These are phyloP conservation scores for Penicillium maclennaniae DNA, from an alignment of 495 filamentous ascomycete species.

Conservation along the genomic window DNA sequence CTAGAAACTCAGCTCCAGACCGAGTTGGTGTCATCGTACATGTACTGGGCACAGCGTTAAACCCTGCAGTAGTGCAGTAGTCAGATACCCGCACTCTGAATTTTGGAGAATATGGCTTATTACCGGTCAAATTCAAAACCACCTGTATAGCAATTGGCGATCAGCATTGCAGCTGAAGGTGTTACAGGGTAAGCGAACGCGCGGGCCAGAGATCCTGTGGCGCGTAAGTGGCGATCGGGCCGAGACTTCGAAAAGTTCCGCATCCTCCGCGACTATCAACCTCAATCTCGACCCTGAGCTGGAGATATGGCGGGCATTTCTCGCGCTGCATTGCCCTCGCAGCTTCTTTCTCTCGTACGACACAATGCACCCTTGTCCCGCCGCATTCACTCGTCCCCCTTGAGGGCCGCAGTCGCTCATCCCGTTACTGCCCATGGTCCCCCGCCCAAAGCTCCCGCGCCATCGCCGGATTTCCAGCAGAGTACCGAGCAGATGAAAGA, in stretches of 20 bases:
- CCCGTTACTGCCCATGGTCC: slow-evolving; percentile 79
- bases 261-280: neutral
- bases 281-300: neutral
- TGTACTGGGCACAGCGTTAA: neutral
- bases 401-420: slow-evolving; percentile 53
- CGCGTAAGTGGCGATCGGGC: slow-evolving; percentile 12
- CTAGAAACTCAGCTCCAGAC: neutral
- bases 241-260: slow-evolving; percentile 18
- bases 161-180: neutral
- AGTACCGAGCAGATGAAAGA: slow-evolving; percentile 49
- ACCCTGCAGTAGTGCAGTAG: slow-evolving; percentile 14
- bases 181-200: neutral
- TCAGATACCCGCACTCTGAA: neutral
- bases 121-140: neutral
- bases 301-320: slow-evolving; percentile 20
- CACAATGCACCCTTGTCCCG: slow-evolving; percentile 21
- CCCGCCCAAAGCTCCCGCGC: slow-evolving; percentile 70
- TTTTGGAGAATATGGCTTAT: neutral
- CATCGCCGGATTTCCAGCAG: slow-evolving; percentile 51
- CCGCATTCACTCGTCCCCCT: slow-evolving; percentile 51
- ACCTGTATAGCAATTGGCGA: neutral
- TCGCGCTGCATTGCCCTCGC: slow-evolving; percentile 23
- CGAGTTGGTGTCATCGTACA: slow-evolving; percentile 13
- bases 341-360: slow-evolving; percentile 13
- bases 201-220: neutral